Evolutionary conservation across 495 filamentous ascomycete genomes (phyloP).

Genomic region (Penicillium egyptiacum): DNA sequence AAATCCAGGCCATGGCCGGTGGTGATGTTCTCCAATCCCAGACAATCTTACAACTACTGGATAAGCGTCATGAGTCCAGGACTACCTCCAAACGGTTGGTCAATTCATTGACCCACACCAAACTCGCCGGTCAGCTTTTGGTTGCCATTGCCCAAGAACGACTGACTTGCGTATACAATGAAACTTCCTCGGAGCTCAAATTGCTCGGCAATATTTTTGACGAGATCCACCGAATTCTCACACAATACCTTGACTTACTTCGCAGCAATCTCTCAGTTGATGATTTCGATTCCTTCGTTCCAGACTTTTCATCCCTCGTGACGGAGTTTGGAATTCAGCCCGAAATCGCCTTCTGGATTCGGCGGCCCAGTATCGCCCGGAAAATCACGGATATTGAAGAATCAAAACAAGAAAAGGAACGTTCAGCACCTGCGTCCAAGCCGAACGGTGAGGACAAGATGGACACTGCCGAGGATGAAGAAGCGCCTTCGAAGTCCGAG

Average conservation of each 20-base stretch:
- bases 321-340: slow-evolving; percentile 78
- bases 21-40: slow-evolving; percentile 76
- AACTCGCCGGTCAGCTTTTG: slow-evolving; percentile 73
- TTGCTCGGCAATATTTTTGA: slow-evolving; percentile 82
- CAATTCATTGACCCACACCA: slow-evolving; percentile 68
- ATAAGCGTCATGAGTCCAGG: slow-evolving; percentile 70
- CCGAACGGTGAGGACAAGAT: slow-evolving; percentile 32
- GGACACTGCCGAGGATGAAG: slow-evolving; percentile 36
- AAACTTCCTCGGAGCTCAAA: slow-evolving; percentile 71
- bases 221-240: slow-evolving; percentile 78
- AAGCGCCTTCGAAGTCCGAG: slow-evolving; percentile 17
- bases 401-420: slow-evolving; percentile 24
- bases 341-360: slow-evolving; percentile 84
- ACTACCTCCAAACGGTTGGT: slow-evolving; percentile 73
- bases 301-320: slow-evolving; percentile 69
- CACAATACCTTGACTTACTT: slow-evolving; percentile 86
- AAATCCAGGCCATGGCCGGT: slow-evolving; percentile 82
- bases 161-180: slow-evolving; percentile 71
- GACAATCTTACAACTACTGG: slow-evolving; percentile 72
- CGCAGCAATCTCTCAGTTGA: slow-evolving; percentile 71
- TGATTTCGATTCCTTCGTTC: slow-evolving; percentile 81
- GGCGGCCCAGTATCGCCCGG: slow-evolving; percentile 63
- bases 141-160: slow-evolving; percentile 89
- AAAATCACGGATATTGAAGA: slow-evolving; percentile 53
- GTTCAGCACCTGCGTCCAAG: slow-evolving; percentile 22